Percentiles rank a stretch among this genome's conserved stretches.
phyloP scores from a whole-genome alignment of 108 stramenopile genomes.

The Nannochloropsis oceanica region DNA sequence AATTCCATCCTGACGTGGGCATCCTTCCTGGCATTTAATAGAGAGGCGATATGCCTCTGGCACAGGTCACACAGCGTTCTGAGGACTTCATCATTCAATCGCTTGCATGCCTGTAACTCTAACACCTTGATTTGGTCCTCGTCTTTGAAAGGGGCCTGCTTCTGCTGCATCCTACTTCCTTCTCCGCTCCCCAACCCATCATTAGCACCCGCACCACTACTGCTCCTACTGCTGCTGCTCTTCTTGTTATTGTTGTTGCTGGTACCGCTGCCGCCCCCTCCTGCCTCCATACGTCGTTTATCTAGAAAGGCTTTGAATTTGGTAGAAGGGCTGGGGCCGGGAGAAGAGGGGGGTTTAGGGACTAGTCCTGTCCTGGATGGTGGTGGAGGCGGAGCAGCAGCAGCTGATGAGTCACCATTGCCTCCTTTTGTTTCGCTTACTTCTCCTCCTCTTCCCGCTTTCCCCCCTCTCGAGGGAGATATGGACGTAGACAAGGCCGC shows the following conservation, averaged over 20 bases:
- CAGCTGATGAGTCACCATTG: neutral
- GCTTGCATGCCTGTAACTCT: neutral
- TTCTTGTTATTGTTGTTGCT: neutral
- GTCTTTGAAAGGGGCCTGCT: neutral
- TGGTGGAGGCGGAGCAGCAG: neutral
- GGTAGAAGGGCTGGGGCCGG: neutral
- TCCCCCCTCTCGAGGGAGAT: neutral
- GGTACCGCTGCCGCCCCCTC: neutral
- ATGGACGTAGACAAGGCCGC: neutral
- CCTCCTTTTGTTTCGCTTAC: neutral
- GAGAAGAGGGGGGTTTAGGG: neutral
- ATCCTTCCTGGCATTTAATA: constrained; percentile 6
- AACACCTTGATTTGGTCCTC: neutral
- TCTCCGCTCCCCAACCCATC: neutral
- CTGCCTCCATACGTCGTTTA: neutral
- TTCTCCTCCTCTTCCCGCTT: neutral
- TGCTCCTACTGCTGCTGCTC: neutral
- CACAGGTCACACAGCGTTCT: constrained; percentile 9
- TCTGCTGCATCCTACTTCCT: neutral
- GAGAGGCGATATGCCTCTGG: constrained; percentile 3
- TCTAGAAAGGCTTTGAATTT: neutral
- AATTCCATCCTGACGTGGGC: constrained; percentile 8
- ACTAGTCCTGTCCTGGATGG: neutral
- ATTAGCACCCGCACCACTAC: no score
- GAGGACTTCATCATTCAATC: neutral